Evolutionary conservation across 176 grass and related monocot species (phyloP).

Genomic region (Pontederia crassipes): DNA sequence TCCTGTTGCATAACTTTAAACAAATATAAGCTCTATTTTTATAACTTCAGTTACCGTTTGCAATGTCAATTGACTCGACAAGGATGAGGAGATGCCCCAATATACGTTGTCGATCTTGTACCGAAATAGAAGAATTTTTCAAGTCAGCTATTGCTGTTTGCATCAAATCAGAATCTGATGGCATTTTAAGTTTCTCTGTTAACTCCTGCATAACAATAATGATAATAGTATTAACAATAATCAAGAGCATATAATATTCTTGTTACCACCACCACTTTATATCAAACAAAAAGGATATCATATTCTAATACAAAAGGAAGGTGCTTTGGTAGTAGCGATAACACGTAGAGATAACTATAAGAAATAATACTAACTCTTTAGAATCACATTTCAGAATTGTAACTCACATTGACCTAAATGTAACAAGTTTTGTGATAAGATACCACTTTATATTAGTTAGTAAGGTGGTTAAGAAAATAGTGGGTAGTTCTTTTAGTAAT

Average conservation of each 20-base stretch:
- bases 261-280: background rate
- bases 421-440: no score
- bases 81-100: conserved; percentile 75
- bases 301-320: no score
- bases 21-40: no score
- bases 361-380: no score
- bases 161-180: conserved; percentile 87
- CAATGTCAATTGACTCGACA: conserved; percentile 81
- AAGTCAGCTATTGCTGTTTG: conserved; percentile 76
- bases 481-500: no score
- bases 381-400: no score
- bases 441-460: no score
- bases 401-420: no score
- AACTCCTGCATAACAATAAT: conserved; percentile 41
- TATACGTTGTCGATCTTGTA: conserved; percentile 49
- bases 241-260: background rate
- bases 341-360: no score
- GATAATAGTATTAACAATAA: background rate
- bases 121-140: conserved; percentile 78
- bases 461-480: no score
- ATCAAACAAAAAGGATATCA: background rate
- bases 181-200: conserved; percentile 80
- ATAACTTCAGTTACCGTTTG: conserved; percentile 47
- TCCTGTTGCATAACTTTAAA: background rate
- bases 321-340: no score